Percentiles rank a stretch among this genome's conserved stretches.
phyloP scores from a whole-genome alignment of 495 filamentous ascomycete genomes.

The Cercophora samala region DNA sequence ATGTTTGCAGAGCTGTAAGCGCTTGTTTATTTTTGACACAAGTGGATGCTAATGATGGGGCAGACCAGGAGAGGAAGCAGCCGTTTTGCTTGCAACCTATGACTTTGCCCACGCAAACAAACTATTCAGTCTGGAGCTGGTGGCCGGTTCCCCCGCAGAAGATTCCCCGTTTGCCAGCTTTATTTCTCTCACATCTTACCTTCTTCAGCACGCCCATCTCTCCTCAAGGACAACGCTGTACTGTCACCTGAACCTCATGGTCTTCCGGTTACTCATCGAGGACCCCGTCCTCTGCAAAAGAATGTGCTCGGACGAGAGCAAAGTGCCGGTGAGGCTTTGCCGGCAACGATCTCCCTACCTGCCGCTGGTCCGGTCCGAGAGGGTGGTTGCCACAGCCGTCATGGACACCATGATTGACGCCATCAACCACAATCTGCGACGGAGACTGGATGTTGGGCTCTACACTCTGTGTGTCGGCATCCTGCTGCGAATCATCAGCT shows the following conservation, averaged over 20 bases:
- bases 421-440: conserved; percentile 89
- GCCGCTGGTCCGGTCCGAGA: conserved; percentile 67
- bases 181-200: conserved; percentile 85
- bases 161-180: conserved; percentile 78
- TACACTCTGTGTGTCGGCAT: conserved; percentile 81
- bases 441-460: conserved; percentile 76
- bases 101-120: conserved; percentile 95
- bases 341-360: conserved; percentile 86
- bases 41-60: conserved; percentile 23
- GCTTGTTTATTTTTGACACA: not conserved
- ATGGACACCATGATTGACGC: conserved; percentile 85
- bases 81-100: conserved; percentile 79
- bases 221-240: conserved; percentile 75
- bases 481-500: conserved; percentile 74
- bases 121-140: conserved; percentile 83
- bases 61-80: conserved; percentile 75
- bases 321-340: conserved; percentile 74
- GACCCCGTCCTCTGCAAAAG: conserved; percentile 80
- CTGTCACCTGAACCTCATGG: conserved; percentile 75
- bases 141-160: conserved; percentile 59
- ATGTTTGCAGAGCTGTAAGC: conserved; percentile 63
- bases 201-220: conserved; percentile 88
- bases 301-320: conserved; percentile 77
- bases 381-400: conserved; percentile 67
- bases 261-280: conserved; percentile 82